phyloP scores from a whole-genome alignment of 2,329 filamentous ascomycete species.

The Aureobasidium sp. region DNA sequence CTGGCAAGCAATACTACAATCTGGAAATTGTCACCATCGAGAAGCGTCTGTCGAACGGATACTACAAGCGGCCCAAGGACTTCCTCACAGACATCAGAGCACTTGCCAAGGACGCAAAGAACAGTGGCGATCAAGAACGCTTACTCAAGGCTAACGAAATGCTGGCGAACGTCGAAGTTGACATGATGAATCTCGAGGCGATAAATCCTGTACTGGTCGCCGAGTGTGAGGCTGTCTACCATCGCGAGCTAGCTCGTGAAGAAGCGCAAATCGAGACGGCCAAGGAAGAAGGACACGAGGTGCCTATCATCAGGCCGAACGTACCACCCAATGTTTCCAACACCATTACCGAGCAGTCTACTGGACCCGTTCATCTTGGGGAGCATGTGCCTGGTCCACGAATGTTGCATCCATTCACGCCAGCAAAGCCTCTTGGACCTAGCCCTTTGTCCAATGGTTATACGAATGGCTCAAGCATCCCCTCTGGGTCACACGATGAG shows the following conservation, averaged over 20 bases:
- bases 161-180: slow-evolving; percentile 85
- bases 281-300: slow-evolving; percentile 44
- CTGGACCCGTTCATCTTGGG: slow-evolving; percentile 47
- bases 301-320: slow-evolving; percentile 31
- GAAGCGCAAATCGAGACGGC: slow-evolving; percentile 46
- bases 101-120: slow-evolving; percentile 75
- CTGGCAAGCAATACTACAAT: slow-evolving; percentile 88
- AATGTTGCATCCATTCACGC: slow-evolving; percentile 35
- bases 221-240: slow-evolving; percentile 76
- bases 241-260: slow-evolving; percentile 59
- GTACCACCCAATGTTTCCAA: slow-evolving; percentile 32
- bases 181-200: slow-evolving; percentile 68
- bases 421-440: slow-evolving; percentile 46
- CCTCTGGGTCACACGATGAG: slow-evolving; percentile 33
- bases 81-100: slow-evolving; percentile 82
- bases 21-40: slow-evolving; percentile 88
- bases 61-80: slow-evolving; percentile 83
- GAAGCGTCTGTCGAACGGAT: slow-evolving; percentile 92
- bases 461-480: slow-evolving; percentile 34
- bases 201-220: slow-evolving; percentile 52
- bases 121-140: slow-evolving; percentile 72
- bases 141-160: slow-evolving; percentile 86
- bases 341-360: slow-evolving; percentile 33
- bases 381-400: slow-evolving; percentile 51
- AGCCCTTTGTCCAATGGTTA: slow-evolving; percentile 53